phyloP scores from a whole-genome alignment of 75 land plant species.

The Isoetes taiwanensis region DNA sequence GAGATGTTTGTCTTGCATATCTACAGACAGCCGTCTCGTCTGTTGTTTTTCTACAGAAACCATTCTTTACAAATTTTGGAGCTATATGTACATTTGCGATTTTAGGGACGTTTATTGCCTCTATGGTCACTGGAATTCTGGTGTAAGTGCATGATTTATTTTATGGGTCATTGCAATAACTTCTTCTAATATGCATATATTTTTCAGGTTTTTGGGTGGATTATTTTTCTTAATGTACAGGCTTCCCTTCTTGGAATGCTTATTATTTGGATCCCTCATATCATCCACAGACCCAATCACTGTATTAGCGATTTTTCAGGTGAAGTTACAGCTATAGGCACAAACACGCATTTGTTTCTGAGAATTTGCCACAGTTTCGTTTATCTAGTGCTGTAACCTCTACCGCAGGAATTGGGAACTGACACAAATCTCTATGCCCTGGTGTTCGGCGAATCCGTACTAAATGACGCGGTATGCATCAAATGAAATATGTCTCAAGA shows the following conservation, averaged over 20 bases:
- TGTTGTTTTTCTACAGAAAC: slow-evolving; percentile 52
- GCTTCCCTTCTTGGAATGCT: slow-evolving; percentile 75
- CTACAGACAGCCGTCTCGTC: background rate
- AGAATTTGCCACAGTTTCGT: background rate
- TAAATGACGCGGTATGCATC: slow-evolving; percentile 85
- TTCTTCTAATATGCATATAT: too few relatives aligned
- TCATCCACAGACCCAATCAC: slow-evolving; percentile 98
- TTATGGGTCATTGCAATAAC: background rate
- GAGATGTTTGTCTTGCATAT: background rate
- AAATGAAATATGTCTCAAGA: too few relatives aligned
- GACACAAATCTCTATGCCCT: slow-evolving; percentile 88
- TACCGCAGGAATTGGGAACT: slow-evolving; percentile 83
- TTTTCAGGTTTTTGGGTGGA: slow-evolving; percentile 86
- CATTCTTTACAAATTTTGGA: slow-evolving; percentile 96
- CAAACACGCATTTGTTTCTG: slow-evolving; percentile 1
- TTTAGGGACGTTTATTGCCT: slow-evolving; percentile 81
- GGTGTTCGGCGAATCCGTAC: slow-evolving; percentile 96
- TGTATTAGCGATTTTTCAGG: slow-evolving; percentile 93
- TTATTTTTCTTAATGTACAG: slow-evolving; percentile 65
- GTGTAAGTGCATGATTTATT: slow-evolving; percentile 43
- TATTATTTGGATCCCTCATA: slow-evolving; percentile 90
- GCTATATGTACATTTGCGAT: slow-evolving; percentile 89
- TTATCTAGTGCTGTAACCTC: background rate
- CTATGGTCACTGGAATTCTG: slow-evolving; percentile 73
- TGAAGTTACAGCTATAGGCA: too few relatives aligned